Percentiles rank a stretch among this genome's conserved stretches.
These are phyloP conservation scores for Paraglomus brasilianum DNA, from an alignment of 192 early-diverging fungal species.

Conservation along the genomic window DNA sequence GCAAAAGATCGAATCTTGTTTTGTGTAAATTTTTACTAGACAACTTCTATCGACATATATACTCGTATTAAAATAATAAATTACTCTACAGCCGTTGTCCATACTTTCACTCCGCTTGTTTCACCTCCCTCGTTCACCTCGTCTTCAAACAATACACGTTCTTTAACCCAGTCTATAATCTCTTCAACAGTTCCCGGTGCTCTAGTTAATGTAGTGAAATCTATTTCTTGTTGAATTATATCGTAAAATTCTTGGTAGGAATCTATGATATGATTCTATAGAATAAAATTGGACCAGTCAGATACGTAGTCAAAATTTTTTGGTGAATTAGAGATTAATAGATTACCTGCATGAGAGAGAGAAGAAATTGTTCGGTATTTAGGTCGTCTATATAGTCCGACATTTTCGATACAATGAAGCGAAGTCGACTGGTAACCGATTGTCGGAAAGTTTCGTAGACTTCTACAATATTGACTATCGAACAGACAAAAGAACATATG, in stretches of 20 bases:
- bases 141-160: constrained; percentile 4
- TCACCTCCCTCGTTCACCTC: not conserved
- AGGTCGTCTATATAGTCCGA: constrained; percentile 71
- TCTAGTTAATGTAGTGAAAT: constrained; percentile 38
- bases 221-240: constrained; percentile 36
- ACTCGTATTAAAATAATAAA: too few relatives aligned
- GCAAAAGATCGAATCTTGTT: too few relatives aligned
- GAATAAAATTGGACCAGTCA: not conserved
- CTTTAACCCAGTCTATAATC: constrained; percentile 34
- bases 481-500: not conserved
- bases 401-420: constrained; percentile 55
- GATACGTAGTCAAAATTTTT: not conserved
- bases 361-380: constrained; percentile 73
- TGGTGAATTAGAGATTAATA: not conserved
- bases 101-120: too few relatives aligned
- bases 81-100: too few relatives aligned
- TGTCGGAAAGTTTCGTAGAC: constrained; percentile 54
- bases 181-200: constrained; percentile 35
- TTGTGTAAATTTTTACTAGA: too few relatives aligned
- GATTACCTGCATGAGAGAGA: constrained; percentile 67
- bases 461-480: constrained; percentile 36
- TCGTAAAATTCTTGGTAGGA: constrained; percentile 52
- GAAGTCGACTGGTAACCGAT: constrained; percentile 49
- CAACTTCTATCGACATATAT: too few relatives aligned
- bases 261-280: constrained; percentile 49